Evolutionary conservation across 2,329 filamentous ascomycete species (phyloP), one percentile per base, ranked within the genome.

Genomic region (Cercospora zeae-maydis): DNA sequence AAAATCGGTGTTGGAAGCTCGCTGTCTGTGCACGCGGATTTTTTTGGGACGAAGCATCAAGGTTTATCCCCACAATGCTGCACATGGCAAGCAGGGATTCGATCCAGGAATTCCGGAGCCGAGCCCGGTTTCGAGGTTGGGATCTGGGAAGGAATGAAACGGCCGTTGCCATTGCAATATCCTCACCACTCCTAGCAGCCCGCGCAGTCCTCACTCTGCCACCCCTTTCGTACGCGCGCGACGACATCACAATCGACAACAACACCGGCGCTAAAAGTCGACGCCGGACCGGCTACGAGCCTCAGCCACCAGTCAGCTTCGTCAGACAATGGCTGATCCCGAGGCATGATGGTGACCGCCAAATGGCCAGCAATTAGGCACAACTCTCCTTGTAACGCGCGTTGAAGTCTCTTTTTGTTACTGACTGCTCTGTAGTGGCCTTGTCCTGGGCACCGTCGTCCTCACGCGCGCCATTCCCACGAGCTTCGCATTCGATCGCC

Each of bases 401-500:
- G n/a, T 21, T 3, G 24, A 19, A 14, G 24, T 33, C 3, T 10
- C 16, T 11, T n/a, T 4, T 9, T 19, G 27, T 13, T n/a, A 14
- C 31, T 59, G 57, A 33, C 45, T 34, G 24, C 21, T 21, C 27
- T n/a, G n/a, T 61, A 70, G 67, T 53, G 75, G 73, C 59, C 66
- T 76, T 11, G 65, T 73, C 63, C 16, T 71, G 11, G 69, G 71
- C 49, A 73, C 71, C 2, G 52, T 67, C 16, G 54, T 70, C 30
- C 57, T 75, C 42, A 68, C 71, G 14, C 59, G 65, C 19, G 64
- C 62, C 21, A 52, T 67, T 10, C 67, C 68, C 2, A 69, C 68
- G 37, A 72, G 70, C 49, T 72, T 75, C 66, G 73, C 72, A 31
- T 70, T 74, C 66, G 82, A 82, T 66, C 79, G 78, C 54, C 80